Evolutionary conservation across 2,329 filamentous ascomycete genomes (phyloP), one percentile per base, ranked within the genome.

Genomic region (Apiospora sp.): DNA sequence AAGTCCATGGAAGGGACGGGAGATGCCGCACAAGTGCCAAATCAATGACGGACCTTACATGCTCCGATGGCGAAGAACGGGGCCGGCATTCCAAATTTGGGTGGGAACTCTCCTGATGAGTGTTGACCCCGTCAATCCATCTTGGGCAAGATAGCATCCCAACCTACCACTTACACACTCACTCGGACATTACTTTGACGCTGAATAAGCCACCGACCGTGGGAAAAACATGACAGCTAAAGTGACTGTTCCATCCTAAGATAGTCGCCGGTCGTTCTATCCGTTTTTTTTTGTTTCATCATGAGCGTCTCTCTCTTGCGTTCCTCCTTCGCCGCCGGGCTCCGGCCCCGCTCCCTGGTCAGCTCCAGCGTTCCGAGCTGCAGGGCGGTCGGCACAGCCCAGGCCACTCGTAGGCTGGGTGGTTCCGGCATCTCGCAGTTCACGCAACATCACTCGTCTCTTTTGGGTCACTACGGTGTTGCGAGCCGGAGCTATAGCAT

Each of bases 21-120:
- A 61, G 58, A 41, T 64, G 34, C 58, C 58, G 58, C 30, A 41
- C 19, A n/a, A 37, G 41, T 41, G 58, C 58, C 58, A 46, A 19
- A 41, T 70, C 68, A 30, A 43, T 43, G 27, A 70, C 68, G 68
- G 68, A 70, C 46, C 37, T 58, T 58, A 58, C 68, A 58, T 41
- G 68, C 68, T 41, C 68, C 68, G 68, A 70, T 70, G 67, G 48
- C n/a, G 48, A 68, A 30, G 27, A 51, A 54, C 44, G 48, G 68
- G 27, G 34, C 68, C 68, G 27, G 48, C n/a, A 44, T 8, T 41
- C 37, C 37, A 22, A 41, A n/a, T n/a, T 64, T 10, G 16, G 24
- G 67, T 68, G 67, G 67, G 43, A 30, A 30, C 67, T 49, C 48
- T 27, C 48, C n/a, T 49, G 48, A 49, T 44, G 48, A 54, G 49